Percentiles rank a stretch among this genome's conserved stretches.
These are phyloP conservation scores for Lentinula guzmanii DNA, from an alignment of 768 basidiomycete genomes.

Conservation along the genomic window DNA sequence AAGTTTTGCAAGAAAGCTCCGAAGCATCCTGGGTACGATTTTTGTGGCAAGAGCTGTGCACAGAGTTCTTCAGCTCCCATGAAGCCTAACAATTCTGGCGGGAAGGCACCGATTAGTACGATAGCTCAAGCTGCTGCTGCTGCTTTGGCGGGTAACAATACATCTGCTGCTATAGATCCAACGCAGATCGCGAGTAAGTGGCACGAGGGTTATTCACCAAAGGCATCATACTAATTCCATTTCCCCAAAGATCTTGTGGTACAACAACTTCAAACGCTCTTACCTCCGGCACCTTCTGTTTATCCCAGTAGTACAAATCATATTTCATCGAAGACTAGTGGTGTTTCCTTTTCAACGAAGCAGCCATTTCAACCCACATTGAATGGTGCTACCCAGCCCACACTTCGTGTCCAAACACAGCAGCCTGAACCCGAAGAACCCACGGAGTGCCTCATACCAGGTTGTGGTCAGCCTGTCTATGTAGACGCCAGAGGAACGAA, in stretches of 20 bases:
- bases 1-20: constrained; percentile 55
- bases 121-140: constrained; percentile 1
- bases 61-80: constrained; percentile 15
- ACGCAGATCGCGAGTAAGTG: constrained; percentile 9
- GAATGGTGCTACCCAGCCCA: not conserved
- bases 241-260: constrained; percentile 32
- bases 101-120: not conserved
- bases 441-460: constrained; percentile 46
- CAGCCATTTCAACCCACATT: not conserved
- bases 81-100: not conserved
- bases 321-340: not conserved
- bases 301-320: not conserved
- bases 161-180: constrained; percentile 1
- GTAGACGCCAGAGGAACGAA: constrained; percentile 46
- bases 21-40: constrained; percentile 54
- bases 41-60: constrained; percentile 63
- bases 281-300: not conserved
- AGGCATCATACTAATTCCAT: not conserved
- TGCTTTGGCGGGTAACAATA: not conserved
- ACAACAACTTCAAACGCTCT: constrained; percentile 30
- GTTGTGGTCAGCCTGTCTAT: constrained; percentile 52
- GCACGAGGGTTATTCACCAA: not conserved
- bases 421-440: constrained; percentile 24
- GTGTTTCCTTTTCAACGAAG: not conserved
- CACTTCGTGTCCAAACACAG: not conserved